Evolutionary conservation across 2,329 filamentous ascomycete genomes (phyloP).

Genomic region (Hymenoscyphus scutula): DNA sequence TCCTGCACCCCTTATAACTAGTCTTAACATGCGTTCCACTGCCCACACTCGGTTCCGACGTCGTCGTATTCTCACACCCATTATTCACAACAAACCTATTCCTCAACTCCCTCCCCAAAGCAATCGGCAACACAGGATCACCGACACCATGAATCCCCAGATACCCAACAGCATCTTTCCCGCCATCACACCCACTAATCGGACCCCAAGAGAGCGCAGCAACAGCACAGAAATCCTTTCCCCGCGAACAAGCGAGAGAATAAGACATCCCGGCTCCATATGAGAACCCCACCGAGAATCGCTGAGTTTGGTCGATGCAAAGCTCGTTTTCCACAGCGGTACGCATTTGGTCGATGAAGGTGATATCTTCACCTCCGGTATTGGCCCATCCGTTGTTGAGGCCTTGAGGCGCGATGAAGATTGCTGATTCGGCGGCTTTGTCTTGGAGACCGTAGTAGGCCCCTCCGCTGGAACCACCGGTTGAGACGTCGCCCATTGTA

Average conservation of each 20-base stretch:
- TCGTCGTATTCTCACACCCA: conserved; percentile 28
- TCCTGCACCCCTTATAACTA: conserved; percentile 32
- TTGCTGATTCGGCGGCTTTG: conserved; percentile 34
- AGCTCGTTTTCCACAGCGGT: conserved; percentile 35
- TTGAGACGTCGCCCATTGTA: conserved; percentile 38
- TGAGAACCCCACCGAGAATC: conserved; percentile 39
- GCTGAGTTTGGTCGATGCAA: conserved; percentile 36
- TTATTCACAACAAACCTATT: conserved; percentile 41
- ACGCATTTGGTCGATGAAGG: conserved; percentile 37
- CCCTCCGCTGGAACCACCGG: conserved; percentile 23
- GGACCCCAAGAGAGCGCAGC: conserved; percentile 33
- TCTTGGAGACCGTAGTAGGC: conserved; percentile 37
- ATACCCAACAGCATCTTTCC: conserved; percentile 37
- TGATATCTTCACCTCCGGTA: conserved; percentile 37
- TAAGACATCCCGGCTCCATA: conserved; percentile 40
- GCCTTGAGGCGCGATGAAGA: conserved; percentile 39
- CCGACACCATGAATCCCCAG: conserved; percentile 38
- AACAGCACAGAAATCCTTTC: conserved; percentile 37
- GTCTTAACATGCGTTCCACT: conserved; percentile 16
- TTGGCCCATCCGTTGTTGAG: conserved; percentile 38
- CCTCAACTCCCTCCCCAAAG: conserved; percentile 36
- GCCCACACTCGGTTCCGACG: not conserved
- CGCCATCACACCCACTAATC: conserved; percentile 34
- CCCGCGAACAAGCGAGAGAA: conserved; percentile 37
- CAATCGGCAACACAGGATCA: conserved; percentile 39